A percentile compares a stretch with the other conserved stretches of the same genome.
phyloP scores from a whole-genome alignment of 805 yeast species.

The Ogataea degrootiae region DNA sequence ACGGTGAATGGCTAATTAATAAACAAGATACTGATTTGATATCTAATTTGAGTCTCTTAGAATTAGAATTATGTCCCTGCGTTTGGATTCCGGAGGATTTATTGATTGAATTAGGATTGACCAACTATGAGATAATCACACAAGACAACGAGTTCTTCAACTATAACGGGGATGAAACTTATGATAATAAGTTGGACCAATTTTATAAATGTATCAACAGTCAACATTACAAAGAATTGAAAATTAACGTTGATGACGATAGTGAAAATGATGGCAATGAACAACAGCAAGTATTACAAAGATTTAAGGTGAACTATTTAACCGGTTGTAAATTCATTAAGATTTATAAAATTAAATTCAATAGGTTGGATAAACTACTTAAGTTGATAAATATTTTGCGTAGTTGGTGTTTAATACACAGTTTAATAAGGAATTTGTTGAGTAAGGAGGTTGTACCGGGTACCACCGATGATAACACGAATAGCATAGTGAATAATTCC shows the following conservation, averaged over 20 bases:
- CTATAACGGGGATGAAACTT: conserved; percentile 4
- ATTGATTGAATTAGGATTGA: conserved; percentile 17
- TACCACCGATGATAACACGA: too few relatives aligned
- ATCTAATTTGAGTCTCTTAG: conserved; percentile 18
- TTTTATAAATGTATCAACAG: conserved; percentile 18
- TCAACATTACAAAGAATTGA: conserved; percentile 11
- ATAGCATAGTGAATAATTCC: not conserved
- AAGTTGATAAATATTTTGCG: conserved; percentile 19
- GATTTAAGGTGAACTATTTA: conserved; percentile 14
- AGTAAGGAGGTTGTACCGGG: conserved; percentile 2
- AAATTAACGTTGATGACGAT: not conserved
- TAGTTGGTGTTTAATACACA: conserved; percentile 26
- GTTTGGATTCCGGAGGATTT: conserved; percentile 32
- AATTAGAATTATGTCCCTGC: conserved; percentile 28
- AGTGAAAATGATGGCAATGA: not conserved
- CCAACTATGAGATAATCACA: conserved; percentile 22
- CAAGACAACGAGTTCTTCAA: conserved; percentile 22
- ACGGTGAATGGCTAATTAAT: conserved; percentile 24
- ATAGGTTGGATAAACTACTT: conserved; percentile 13
- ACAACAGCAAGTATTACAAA: not conserved
- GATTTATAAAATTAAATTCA: conserved; percentile 24
- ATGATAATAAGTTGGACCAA: conserved; percentile 12
- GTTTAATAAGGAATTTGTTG: conserved; percentile 18
- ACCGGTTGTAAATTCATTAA: conserved; percentile 27
- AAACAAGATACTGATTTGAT: conserved; percentile 12